A percentile compares a stretch with the other conserved stretches of the same genome.
Conservation (phyloP, 345 rosid genomes). For the Leavenworthia alabamica region DNA sequence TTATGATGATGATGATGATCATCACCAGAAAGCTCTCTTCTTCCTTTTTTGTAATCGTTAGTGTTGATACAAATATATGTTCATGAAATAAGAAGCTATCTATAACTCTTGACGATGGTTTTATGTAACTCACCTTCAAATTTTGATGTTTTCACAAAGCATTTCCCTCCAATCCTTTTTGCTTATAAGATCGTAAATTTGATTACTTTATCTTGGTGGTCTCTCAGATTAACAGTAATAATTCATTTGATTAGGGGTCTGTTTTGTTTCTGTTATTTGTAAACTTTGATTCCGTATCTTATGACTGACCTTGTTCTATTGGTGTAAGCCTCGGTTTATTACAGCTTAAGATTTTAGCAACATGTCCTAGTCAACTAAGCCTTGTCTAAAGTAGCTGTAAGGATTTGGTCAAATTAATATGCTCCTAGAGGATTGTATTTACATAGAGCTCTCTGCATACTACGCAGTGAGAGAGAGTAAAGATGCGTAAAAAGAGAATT, state of each 20-base stretch:
- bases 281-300: neutral
- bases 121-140: constrained; percentile 1
- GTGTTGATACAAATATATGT: constrained; percentile 18
- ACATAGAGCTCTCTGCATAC: neutral
- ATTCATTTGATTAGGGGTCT: neutral
- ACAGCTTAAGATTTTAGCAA: neutral
- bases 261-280: neutral
- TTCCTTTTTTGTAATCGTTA: too few relatives aligned
- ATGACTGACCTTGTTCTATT: neutral
- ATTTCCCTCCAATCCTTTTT: too few relatives aligned
- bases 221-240: neutral
- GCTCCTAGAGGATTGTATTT: too few relatives aligned
- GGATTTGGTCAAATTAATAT: too few relatives aligned
- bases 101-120: constrained; percentile 23
- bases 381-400: too few relatives aligned
- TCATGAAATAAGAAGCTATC: constrained; percentile 19
- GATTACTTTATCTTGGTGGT: too few relatives aligned
- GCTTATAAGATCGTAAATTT: too few relatives aligned
- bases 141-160: constrained; percentile 3
- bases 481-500: neutral
- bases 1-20: constrained; percentile 6
- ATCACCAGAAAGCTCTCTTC: neutral
- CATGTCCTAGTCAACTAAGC: too few relatives aligned
- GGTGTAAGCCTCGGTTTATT: neutral
- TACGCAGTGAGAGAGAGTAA: neutral